Conservation (phyloP, 176 grass and related monocot species). For the Canna indica region DNA sequence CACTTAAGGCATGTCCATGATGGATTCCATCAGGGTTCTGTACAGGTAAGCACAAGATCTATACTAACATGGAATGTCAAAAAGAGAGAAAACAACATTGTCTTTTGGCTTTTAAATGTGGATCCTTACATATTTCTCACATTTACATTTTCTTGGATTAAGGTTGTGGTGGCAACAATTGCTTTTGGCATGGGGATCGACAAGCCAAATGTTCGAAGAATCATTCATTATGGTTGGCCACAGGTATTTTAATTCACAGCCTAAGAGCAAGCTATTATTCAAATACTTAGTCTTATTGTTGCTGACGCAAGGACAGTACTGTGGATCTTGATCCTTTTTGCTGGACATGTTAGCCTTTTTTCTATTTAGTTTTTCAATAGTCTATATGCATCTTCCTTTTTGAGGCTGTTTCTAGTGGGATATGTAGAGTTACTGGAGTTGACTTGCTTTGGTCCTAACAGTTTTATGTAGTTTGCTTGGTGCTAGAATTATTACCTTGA, state of each 20-base stretch:
- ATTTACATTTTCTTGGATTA: slow-evolving; percentile 19
- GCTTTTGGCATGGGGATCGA: slow-evolving; percentile 99
- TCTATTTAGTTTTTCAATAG: no score
- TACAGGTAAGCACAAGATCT: slow-evolving; percentile 40
- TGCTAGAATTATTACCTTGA: not conserved
- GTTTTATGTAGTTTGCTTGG: not conserved
- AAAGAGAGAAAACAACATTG: not conserved
- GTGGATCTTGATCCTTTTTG: not conserved
- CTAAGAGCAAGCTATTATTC: not conserved
- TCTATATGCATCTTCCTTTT: not conserved
- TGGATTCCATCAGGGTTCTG: slow-evolving; percentile 60
- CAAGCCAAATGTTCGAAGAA: slow-evolving; percentile 88
- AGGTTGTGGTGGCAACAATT: slow-evolving; percentile 98
- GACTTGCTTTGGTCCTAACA: not conserved
- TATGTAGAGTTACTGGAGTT: not conserved
- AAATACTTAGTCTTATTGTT: not conserved
- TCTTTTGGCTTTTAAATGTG: not conserved
- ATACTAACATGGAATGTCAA: not conserved
- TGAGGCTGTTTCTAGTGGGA: not conserved
- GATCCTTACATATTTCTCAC: no score
- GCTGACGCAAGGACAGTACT: not conserved
- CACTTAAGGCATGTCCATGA: slow-evolving; percentile 78
- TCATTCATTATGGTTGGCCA: slow-evolving; percentile 91
- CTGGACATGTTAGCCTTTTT: not conserved
- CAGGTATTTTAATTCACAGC: slow-evolving; percentile 41